These are phyloP conservation scores for Fistulifera solaris DNA, from an alignment of 108 stramenopile genomes.

Conservation along the genomic window DNA sequence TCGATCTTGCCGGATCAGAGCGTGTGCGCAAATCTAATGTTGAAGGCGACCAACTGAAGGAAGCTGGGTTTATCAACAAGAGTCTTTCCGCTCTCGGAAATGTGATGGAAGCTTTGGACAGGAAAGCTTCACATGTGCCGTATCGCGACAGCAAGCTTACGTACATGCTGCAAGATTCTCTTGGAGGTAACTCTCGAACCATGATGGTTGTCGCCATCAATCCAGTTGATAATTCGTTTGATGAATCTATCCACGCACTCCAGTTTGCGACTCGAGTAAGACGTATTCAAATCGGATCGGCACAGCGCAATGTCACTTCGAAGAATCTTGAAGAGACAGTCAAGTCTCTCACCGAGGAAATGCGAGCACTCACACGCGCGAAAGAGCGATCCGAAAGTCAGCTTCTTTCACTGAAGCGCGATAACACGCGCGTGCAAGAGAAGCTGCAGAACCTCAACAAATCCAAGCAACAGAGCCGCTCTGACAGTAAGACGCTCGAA, in stretches of 20 bases:
- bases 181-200: constrained; percentile 94
- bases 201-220: constrained; percentile 95
- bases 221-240: constrained; percentile 74
- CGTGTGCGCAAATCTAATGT: constrained; percentile 95
- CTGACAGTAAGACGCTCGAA: constrained; percentile 66
- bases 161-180: constrained; percentile 88
- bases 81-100: constrained; percentile 94
- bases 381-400: constrained; percentile 77
- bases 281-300: constrained; percentile 83
- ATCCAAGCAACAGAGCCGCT: constrained; percentile 44
- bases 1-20: constrained; percentile 99
- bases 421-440: constrained; percentile 72
- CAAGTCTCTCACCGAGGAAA: constrained; percentile 72
- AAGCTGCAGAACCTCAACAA: constrained; percentile 45
- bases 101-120: constrained; percentile 93
- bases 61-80: constrained; percentile 98
- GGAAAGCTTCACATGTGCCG: constrained; percentile 86
- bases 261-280: constrained; percentile 96
- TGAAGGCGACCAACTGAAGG: constrained; percentile 82
- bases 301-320: constrained; percentile 72
- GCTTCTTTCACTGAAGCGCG: constrained; percentile 57
- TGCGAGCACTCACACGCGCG: constrained; percentile 61
- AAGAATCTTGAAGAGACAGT: constrained; percentile 89
- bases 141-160: constrained; percentile 95
- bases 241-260: constrained; percentile 95